Evolutionary conservation across 2,329 filamentous ascomycete species (phyloP).

Genomic region (Capronia coronata): DNA sequence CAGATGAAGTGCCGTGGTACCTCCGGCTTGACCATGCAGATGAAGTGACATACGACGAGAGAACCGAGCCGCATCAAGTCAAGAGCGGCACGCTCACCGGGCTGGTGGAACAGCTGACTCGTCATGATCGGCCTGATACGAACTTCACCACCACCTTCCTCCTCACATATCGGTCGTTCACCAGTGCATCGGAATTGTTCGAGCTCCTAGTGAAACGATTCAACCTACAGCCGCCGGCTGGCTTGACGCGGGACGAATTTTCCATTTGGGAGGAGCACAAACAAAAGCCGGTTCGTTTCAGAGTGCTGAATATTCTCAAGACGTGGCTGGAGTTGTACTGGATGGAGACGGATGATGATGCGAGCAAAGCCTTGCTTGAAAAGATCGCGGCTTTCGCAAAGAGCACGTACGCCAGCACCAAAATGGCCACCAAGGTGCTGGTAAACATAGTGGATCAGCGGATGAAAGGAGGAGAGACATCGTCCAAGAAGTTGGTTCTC

Average conservation of each 20-base stretch:
- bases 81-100: constrained; percentile 85
- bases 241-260: constrained; percentile 66
- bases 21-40: constrained; percentile 79
- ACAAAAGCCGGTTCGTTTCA: constrained; percentile 90
- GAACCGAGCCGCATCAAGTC: constrained; percentile 65
- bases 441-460: constrained; percentile 85
- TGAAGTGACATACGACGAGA: constrained; percentile 84
- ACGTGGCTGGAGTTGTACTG: constrained; percentile 98
- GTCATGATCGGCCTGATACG: constrained; percentile 90
- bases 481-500: constrained; percentile 76
- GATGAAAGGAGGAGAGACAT: constrained; percentile 77
- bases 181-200: constrained; percentile 80
- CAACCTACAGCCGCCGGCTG: constrained; percentile 82
- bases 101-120: constrained; percentile 87
- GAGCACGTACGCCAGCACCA: constrained; percentile 85
- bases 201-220: constrained; percentile 88
- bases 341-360: constrained; percentile 90
- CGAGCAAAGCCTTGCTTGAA: constrained; percentile 75
- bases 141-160: constrained; percentile 98
- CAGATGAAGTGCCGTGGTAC: constrained; percentile 76
- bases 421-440: constrained; percentile 69
- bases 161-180: constrained; percentile 93
- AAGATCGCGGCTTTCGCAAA: constrained; percentile 86
- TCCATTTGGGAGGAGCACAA: constrained; percentile 88
- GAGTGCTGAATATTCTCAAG: constrained; percentile 95